Percentiles rank a stretch among this genome's conserved stretches.
Evolutionary conservation across 169 alveolate genomes (phyloP).

Genomic region (Eimeria zaria): DNA sequence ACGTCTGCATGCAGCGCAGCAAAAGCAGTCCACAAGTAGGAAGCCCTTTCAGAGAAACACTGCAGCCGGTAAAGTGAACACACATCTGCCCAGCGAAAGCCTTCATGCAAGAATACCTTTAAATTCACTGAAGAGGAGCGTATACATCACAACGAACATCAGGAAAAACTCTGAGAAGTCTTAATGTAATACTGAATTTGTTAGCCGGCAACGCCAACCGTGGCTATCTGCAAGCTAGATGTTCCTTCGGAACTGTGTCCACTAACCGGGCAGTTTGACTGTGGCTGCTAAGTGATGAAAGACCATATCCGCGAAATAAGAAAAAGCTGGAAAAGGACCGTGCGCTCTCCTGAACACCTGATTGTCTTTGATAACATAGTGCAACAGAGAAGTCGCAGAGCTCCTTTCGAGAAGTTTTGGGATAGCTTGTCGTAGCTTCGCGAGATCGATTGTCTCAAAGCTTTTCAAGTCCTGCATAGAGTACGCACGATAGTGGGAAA

Average conservation of each 20-base stretch:
- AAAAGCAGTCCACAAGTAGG: not conserved
- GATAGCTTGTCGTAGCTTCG: slow-evolving; percentile 63
- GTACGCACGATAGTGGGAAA: not conserved
- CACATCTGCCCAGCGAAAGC: not conserved
- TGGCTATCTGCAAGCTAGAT: not conserved
- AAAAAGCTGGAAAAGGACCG: slow-evolving; percentile 83
- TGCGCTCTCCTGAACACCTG: slow-evolving; percentile 43
- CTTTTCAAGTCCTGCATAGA: slow-evolving; percentile 49
- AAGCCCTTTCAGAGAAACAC: not conserved
- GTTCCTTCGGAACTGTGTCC: not conserved
- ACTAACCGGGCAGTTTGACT: slow-evolving; percentile 79
- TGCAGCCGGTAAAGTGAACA: not conserved
- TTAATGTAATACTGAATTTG: not conserved
- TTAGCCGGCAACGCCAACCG: not conserved
- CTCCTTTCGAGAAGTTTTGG: slow-evolving; percentile 42
- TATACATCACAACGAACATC: not conserved
- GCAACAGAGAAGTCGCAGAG: slow-evolving; percentile 65
- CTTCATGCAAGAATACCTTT: not conserved
- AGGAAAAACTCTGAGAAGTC: not conserved
- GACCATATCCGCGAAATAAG: slow-evolving; percentile 63
- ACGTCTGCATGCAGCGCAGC: slow-evolving; percentile 61
- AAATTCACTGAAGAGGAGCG: not conserved
- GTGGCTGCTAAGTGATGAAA: slow-evolving; percentile 49
- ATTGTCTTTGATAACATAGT: slow-evolving; percentile 83
- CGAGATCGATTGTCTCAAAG: slow-evolving; percentile 74